These are phyloP conservation scores for Fusarium sp. DNA, from an alignment of 2,329 filamentous ascomycete genomes.

Conservation along the genomic window DNA sequence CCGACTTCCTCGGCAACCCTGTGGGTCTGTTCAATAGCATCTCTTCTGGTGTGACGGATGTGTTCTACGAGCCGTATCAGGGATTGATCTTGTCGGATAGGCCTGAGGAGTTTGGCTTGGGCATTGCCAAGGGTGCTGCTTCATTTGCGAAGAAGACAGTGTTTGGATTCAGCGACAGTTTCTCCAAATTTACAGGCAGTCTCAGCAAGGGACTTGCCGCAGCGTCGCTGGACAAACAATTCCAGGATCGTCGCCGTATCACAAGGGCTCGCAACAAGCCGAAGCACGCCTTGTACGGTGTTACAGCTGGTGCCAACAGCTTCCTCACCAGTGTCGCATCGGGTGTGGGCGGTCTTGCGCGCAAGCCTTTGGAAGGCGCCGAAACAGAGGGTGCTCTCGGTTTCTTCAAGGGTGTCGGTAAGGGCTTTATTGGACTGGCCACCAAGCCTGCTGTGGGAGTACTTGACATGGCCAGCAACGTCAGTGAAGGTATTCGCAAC, in stretches of 20 bases:
- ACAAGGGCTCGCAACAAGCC: conserved; percentile 91
- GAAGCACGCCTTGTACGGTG: conserved; percentile 96
- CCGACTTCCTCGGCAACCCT: conserved; percentile 96
- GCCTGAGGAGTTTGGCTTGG: conserved; percentile 93
- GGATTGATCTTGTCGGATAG: conserved; percentile 95
- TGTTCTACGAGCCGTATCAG: conserved; percentile 99
- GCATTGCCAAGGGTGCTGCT: conserved; percentile 95
- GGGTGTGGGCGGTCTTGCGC: conserved; percentile 90
- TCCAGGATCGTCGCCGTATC: conserved; percentile 95
- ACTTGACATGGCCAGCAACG: conserved; percentile 95
- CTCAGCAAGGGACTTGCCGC: conserved; percentile 96
- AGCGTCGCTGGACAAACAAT: conserved; percentile 97
- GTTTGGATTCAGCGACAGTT: conserved; percentile 95
- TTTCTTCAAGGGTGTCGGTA: conserved; percentile 98
- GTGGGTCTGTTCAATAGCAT: conserved; percentile 99
- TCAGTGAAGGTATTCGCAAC: conserved; percentile 97
- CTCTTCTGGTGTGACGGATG: conserved; percentile 95
- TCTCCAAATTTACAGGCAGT: conserved; percentile 97
- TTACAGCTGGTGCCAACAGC: conserved; percentile 94
- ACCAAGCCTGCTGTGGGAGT: conserved; percentile 98
- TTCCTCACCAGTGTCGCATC: conserved; percentile 93
- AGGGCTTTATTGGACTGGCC: conserved; percentile 91
- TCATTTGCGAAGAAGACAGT: conserved; percentile 99
- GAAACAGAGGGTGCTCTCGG: conserved; percentile 94
- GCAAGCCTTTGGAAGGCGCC: conserved; percentile 93